Evolutionary conservation across 163 green algal genomes (phyloP).

Genomic region (Chlorella variabilis): DNA sequence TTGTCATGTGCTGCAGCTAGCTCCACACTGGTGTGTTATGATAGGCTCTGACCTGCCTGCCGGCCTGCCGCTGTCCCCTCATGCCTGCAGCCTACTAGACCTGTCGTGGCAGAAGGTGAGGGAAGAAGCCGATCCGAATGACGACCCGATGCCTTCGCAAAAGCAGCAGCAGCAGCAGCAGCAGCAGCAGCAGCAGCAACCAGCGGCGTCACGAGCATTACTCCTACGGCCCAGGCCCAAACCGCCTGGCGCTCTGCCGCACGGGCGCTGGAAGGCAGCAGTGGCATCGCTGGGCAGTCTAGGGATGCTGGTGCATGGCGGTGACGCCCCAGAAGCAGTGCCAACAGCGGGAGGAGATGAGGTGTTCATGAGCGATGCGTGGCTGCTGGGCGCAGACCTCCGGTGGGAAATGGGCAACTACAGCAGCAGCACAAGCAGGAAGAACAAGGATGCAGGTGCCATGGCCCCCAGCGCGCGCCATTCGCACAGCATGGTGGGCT

Average conservation of each 20-base stretch:
- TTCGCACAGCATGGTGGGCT: neutral
- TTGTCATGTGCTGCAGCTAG: no score
- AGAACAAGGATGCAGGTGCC: neutral
- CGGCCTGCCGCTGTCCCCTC: no score
- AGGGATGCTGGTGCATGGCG: constrained; percentile 25
- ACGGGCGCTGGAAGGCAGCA: constrained; percentile 1
- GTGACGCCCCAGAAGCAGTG: neutral
- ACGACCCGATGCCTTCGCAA: neutral
- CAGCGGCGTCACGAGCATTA: neutral
- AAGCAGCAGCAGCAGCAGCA: neutral
- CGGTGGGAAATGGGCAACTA: neutral
- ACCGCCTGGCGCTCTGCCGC: neutral
- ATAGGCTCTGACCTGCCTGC: no score
- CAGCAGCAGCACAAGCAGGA: no score
- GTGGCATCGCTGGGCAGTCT: neutral
- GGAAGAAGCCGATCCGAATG: neutral
- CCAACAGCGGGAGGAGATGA: neutral
- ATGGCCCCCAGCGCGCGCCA: neutral
- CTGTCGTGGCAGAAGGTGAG: constrained; percentile 8
- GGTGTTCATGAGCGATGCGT: neutral
- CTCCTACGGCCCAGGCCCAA: neutral
- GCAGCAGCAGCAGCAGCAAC: neutral
- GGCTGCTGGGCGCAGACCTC: constrained; percentile 16
- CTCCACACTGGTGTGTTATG: no score
- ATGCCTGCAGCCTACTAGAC: neutral